Evolutionary conservation across 768 basidiomycete species (phyloP).

Genomic region (Tylopilus cervinicoccineus): DNA sequence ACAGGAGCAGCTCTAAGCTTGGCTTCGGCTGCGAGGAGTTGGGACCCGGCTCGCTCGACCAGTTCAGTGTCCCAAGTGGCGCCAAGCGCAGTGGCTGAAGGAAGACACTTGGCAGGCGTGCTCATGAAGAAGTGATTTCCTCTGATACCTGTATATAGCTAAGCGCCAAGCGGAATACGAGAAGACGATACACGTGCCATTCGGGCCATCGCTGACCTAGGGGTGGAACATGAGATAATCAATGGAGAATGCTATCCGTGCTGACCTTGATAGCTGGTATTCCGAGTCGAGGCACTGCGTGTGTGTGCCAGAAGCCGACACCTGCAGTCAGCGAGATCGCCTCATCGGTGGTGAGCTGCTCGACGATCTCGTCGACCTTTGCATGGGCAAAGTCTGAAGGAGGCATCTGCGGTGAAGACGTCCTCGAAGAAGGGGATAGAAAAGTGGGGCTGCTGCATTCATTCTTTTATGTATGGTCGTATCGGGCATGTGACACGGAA

Average conservation of each 20-base stretch:
- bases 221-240: not conserved
- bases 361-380: constrained; percentile 55
- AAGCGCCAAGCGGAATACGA: not conserved
- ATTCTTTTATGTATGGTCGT: constrained; percentile 4
- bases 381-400: constrained; percentile 69
- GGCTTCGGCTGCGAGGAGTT: constrained; percentile 67
- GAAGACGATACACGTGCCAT: constrained; percentile 41
- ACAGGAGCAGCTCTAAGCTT: constrained; percentile 67
- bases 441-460: not conserved
- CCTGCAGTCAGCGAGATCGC: constrained; percentile 70
- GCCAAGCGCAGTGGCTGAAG: constrained; percentile 69
- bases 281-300: constrained; percentile 57
- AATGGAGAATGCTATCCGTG: constrained; percentile 2
- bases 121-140: constrained; percentile 80
- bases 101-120: constrained; percentile 76
- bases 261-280: constrained; percentile 66
- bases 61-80: constrained; percentile 71
- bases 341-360: constrained; percentile 69
- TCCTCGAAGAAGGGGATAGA: constrained; percentile 8
- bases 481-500: constrained; percentile 18
- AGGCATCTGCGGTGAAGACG: constrained; percentile 40
- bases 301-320: constrained; percentile 77
- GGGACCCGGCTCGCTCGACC: constrained; percentile 55
- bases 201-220: constrained; percentile 77
- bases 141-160: constrained; percentile 38